These are phyloP conservation scores for Emmonsiellopsis sp. DNA, from an alignment of 2,329 filamentous ascomycete genomes.

Conservation along the genomic window DNA sequence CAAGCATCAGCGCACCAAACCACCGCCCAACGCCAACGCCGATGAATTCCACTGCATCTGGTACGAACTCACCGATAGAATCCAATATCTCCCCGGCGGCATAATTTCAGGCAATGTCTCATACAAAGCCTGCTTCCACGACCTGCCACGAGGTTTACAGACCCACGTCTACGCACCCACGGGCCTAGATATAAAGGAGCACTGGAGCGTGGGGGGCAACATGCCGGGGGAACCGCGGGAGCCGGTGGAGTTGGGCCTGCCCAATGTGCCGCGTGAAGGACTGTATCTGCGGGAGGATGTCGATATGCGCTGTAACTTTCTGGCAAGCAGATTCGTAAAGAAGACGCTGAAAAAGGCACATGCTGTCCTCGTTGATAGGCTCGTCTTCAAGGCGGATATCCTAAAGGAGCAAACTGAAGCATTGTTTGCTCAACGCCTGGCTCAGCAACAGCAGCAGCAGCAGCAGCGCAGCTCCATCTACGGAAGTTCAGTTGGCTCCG, in stretches of 20 bases:
- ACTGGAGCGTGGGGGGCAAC: constrained; percentile 67
- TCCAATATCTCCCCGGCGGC: constrained; percentile 63
- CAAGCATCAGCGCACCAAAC: constrained; percentile 57
- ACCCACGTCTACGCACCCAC: constrained; percentile 78
- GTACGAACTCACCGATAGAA: constrained; percentile 71
- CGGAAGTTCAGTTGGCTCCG: too few species aligned
- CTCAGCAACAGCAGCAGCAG: background rate
- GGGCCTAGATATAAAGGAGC: constrained; percentile 67
- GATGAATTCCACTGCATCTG: constrained; percentile 66
- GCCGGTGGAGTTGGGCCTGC: constrained; percentile 52
- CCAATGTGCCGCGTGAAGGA: constrained; percentile 56
- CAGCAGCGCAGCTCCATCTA: background rate
- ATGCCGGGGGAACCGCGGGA: constrained; percentile 60
- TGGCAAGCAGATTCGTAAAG: constrained; percentile 69
- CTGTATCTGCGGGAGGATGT: constrained; percentile 81
- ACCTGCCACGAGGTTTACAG: constrained; percentile 62
- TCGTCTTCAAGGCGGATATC: constrained; percentile 44
- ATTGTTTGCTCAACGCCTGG: constrained; percentile 1
- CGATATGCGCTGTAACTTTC: constrained; percentile 68
- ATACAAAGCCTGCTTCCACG: constrained; percentile 73
- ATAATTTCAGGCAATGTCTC: constrained; percentile 56
- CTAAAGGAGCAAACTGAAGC: constrained; percentile 20
- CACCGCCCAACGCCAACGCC: constrained; percentile 55
- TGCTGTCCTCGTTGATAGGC: constrained; percentile 55
- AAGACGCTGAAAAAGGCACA: constrained; percentile 73